Evolutionary conservation across 192 early-diverging fungal genomes (phyloP).

Genomic region (Kickxella alabastrina): DNA sequence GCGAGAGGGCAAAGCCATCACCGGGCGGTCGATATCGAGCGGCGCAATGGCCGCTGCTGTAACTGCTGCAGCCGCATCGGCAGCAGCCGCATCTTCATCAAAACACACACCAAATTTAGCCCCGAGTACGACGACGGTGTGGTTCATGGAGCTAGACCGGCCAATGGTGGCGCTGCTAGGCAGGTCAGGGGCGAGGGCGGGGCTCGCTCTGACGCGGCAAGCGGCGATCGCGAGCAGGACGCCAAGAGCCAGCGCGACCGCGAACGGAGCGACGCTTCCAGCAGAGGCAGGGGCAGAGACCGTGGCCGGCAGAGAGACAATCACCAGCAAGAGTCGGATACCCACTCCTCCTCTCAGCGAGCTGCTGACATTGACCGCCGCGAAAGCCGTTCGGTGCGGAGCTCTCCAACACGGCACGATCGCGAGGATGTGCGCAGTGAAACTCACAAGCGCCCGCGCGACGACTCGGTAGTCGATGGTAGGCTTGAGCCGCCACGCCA

Average conservation of each 20-base stretch:
- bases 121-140: too few relatives aligned
- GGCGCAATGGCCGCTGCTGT: conserved; percentile 10
- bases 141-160: too few relatives aligned
- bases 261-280: too few relatives aligned
- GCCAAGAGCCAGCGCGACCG: conserved; percentile 4
- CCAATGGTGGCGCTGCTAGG: too few relatives aligned
- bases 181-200: too few relatives aligned
- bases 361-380: conserved; percentile 12
- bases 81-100: conserved; percentile 11
- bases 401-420: conserved; percentile 17
- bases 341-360: too few relatives aligned
- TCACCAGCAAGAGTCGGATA: too few relatives aligned
- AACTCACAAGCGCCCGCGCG: conserved; percentile 14
- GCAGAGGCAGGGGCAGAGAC: too few relatives aligned
- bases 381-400: conserved; percentile 26
- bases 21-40: conserved; percentile 14
- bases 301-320: conserved; percentile 14
- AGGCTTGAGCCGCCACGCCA: conserved; percentile 23
- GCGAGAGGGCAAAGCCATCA: not conserved
- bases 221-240: not conserved
- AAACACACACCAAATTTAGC: conserved; percentile 3
- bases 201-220: conserved; percentile 1
- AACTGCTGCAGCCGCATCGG: conserved; percentile 8
- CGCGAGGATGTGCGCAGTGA: conserved; percentile 9
- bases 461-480: conserved; percentile 6